Percentiles rank a stretch among this genome's conserved stretches.
phyloP scores from a whole-genome alignment of 2,329 filamentous ascomycete genomes.

The Ophiosphaerella herpotricha region DNA sequence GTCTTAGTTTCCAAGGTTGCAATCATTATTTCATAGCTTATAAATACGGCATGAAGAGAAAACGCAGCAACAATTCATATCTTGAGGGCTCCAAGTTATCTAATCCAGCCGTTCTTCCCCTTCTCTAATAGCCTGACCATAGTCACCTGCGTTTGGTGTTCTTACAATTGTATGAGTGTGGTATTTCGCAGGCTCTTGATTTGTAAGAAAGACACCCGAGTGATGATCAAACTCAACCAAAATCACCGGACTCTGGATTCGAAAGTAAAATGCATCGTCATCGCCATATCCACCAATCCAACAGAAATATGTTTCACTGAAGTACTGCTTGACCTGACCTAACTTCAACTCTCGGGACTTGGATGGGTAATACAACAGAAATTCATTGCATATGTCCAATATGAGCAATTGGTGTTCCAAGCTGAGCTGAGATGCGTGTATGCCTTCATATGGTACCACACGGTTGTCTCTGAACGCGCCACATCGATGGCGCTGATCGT shows the following conservation, averaged over 20 bases:
- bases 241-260: slow-evolving; percentile 76
- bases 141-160: slow-evolving; percentile 76
- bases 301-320: slow-evolving; percentile 75
- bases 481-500: slow-evolving; percentile 78
- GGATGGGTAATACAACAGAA: slow-evolving; percentile 69
- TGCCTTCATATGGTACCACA: slow-evolving; percentile 72
- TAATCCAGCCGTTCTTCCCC: slow-evolving; percentile 20
- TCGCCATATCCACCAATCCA: slow-evolving; percentile 76
- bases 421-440: slow-evolving; percentile 58
- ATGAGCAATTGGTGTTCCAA: slow-evolving; percentile 59
- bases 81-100: neutral
- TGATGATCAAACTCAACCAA: slow-evolving; percentile 81
- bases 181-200: slow-evolving; percentile 74
- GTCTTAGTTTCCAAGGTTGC: no score
- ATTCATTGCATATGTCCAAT: slow-evolving; percentile 65
- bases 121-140: slow-evolving; percentile 62
- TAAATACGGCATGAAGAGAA: no score
- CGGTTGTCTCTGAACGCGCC: slow-evolving; percentile 81
- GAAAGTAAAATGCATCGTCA: slow-evolving; percentile 75
- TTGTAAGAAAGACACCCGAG: slow-evolving; percentile 76
- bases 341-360: slow-evolving; percentile 61
- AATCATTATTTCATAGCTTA: no score
- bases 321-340: slow-evolving; percentile 58
- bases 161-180: slow-evolving; percentile 77
- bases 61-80: no score